These are phyloP conservation scores for Beauveria sp. DNA, from an alignment of 2,329 filamentous ascomycete genomes.

Conservation along the genomic window DNA sequence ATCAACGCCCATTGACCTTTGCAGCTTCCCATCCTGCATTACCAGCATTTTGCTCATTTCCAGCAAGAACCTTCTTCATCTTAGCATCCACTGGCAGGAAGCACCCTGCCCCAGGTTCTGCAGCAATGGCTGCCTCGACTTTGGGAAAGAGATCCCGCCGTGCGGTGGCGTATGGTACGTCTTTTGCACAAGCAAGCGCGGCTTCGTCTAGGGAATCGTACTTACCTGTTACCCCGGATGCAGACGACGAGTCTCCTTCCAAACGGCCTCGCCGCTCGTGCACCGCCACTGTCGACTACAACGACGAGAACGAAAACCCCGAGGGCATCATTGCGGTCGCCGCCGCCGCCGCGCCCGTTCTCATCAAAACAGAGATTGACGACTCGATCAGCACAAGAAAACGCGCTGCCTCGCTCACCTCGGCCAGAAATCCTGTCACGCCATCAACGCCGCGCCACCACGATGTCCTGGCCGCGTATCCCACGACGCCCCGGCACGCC, in stretches of 20 bases:
- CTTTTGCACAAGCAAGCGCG: not conserved
- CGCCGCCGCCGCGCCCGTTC: slow-evolving; percentile 28
- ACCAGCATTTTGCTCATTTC: not conserved
- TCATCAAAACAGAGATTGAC: slow-evolving; percentile 35
- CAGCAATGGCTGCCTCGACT: slow-evolving; percentile 17
- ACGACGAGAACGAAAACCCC: slow-evolving; percentile 60
- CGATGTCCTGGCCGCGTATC: slow-evolving; percentile 65
- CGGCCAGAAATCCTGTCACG: slow-evolving; percentile 48
- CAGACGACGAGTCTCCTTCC: slow-evolving; percentile 26
- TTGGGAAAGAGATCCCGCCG: slow-evolving; percentile 20
- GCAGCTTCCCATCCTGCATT: not conserved
- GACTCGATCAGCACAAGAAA: slow-evolving; percentile 21
- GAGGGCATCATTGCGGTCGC: slow-evolving; percentile 26
- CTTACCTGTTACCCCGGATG: slow-evolving; percentile 2
- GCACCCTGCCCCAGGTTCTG: not conserved
- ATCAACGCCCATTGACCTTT: not conserved
- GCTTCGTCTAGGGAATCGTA: not conserved
- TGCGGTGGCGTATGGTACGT: slow-evolving; percentile 17
- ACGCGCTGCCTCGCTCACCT: slow-evolving; percentile 23
- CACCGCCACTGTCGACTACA: slow-evolving; percentile 37
- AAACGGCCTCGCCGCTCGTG: slow-evolving; percentile 39
- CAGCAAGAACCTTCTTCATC: not conserved
- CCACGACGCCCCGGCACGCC: slow-evolving; percentile 75
- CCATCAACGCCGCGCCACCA: slow-evolving; percentile 71
- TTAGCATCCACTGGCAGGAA: slow-evolving; percentile 4